phyloP scores from a whole-genome alignment of 2,329 filamentous ascomycete genomes.

The Nigrospora oryzae region DNA sequence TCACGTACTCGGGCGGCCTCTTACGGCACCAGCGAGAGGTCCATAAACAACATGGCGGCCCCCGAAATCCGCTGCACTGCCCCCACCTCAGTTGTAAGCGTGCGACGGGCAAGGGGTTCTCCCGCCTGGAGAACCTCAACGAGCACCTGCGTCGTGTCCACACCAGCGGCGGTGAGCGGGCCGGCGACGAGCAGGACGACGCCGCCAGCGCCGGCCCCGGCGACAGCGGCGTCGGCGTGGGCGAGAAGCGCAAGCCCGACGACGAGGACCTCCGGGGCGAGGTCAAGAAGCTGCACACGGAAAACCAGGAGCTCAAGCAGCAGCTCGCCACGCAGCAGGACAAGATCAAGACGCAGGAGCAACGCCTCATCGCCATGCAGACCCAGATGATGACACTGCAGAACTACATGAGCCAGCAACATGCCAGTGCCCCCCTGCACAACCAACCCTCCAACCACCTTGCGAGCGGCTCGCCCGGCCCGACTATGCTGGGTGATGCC shows the following conservation, averaged over 20 bases:
- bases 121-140: slow-evolving; percentile 85
- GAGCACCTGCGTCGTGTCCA: slow-evolving; percentile 92
- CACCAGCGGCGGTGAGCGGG: slow-evolving; percentile 32
- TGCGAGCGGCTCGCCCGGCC: no score
- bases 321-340: slow-evolving; percentile 40
- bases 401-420: no score
- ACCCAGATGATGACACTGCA: no score
- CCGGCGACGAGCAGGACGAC: slow-evolving; percentile 24
- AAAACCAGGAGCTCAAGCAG: slow-evolving; percentile 41
- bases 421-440: no score
- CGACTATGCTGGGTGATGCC: no score
- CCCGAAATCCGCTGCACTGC: slow-evolving; percentile 80
- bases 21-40: slow-evolving; percentile 89
- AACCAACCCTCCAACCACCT: no score
- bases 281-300: slow-evolving; percentile 56
- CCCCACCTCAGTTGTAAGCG: slow-evolving; percentile 84
- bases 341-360: slow-evolving; percentile 13
- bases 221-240: slow-evolving; percentile 10
- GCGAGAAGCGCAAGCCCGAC: slow-evolving; percentile 42
- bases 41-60: slow-evolving; percentile 81
- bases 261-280: slow-evolving; percentile 50
- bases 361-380: no score
- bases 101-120: slow-evolving; percentile 81
- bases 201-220: slow-evolving; percentile 26
- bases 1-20: slow-evolving; percentile 89